These are phyloP conservation scores for Laetiporus sulphureus DNA, from an alignment of 1,284 basidiomycete species.

Conservation along the genomic window DNA sequence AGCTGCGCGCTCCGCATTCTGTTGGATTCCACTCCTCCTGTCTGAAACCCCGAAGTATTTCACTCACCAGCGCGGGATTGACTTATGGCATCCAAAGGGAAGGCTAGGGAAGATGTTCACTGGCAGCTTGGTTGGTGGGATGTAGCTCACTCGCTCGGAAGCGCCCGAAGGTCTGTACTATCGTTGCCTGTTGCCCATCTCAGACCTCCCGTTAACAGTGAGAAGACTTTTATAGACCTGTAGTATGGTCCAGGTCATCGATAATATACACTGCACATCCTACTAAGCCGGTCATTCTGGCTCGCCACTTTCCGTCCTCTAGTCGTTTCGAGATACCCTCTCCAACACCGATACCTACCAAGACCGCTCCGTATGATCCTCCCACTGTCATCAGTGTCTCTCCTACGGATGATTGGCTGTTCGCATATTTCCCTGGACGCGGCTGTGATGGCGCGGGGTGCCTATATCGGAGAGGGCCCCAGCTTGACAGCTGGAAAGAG, in stretches of 20 bases:
- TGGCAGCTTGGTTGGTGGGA: conserved; percentile 73
- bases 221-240: conserved; percentile 37
- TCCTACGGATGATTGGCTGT: conserved; percentile 55
- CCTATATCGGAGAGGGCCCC: conserved; percentile 52
- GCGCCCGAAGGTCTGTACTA: conserved; percentile 46
- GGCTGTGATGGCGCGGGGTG: conserved; percentile 52
- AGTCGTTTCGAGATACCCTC: conserved; percentile 54
- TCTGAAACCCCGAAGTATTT: too few species aligned
- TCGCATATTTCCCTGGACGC: conserved; percentile 65
- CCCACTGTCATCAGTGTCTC: conserved; percentile 56
- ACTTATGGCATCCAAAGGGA: too few species aligned
- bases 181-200: not conserved
- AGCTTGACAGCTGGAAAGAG: conserved; percentile 56
- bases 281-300: conserved; percentile 50
- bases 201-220: not conserved
- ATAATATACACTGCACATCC: conserved; percentile 63
- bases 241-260: conserved; percentile 64
- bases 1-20: too few species aligned
- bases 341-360: conserved; percentile 39
- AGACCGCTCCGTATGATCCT: conserved; percentile 47
- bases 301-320: conserved; percentile 60
- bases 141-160: conserved; percentile 52
- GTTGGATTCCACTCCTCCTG: too few species aligned
- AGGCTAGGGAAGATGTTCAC: conserved; percentile 43
- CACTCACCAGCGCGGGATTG: too few species aligned